Conservation (phyloP, 345 rosid genomes). For the Eutrema yunnanense region DNA sequence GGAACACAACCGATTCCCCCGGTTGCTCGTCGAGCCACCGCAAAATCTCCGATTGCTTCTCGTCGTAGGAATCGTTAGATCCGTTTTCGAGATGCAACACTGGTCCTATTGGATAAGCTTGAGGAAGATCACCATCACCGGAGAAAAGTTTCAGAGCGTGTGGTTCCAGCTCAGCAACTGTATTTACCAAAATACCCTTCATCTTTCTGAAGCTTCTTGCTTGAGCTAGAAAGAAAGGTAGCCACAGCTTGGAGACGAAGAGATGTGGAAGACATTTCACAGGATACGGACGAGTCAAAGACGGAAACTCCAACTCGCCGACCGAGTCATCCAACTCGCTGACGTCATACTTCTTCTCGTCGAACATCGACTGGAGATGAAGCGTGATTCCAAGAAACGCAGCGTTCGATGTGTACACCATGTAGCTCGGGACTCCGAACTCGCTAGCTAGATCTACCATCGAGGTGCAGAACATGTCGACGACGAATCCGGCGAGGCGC, state of each 20-base stretch:
- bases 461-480: constrained; percentile 48
- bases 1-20: constrained; percentile 41
- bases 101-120: constrained; percentile 47
- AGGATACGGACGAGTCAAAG: constrained; percentile 32
- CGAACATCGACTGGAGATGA: constrained; percentile 21
- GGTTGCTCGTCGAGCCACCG: constrained; percentile 59
- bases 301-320: constrained; percentile 32
- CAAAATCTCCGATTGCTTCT: constrained; percentile 20
- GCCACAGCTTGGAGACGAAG: not conserved
- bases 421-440: constrained; percentile 36
- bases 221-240: not conserved
- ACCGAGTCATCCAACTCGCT: constrained; percentile 35
- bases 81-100: constrained; percentile 29
- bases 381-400: constrained; percentile 27
- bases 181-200: constrained; percentile 48
- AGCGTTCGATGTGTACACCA: constrained; percentile 44
- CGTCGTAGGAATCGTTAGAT: not conserved
- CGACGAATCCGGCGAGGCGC: constrained; percentile 41
- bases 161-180: constrained; percentile 49
- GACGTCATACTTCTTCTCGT: constrained; percentile 18
- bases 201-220: constrained; percentile 21
- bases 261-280: constrained; percentile 29
- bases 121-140: not conserved
- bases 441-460: constrained; percentile 50
- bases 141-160: constrained; percentile 22